Percentiles rank a stretch among this genome's conserved stretches.
These are phyloP conservation scores for Brassica juncea DNA, from an alignment of 345 rosid species.

Conservation along the genomic window DNA sequence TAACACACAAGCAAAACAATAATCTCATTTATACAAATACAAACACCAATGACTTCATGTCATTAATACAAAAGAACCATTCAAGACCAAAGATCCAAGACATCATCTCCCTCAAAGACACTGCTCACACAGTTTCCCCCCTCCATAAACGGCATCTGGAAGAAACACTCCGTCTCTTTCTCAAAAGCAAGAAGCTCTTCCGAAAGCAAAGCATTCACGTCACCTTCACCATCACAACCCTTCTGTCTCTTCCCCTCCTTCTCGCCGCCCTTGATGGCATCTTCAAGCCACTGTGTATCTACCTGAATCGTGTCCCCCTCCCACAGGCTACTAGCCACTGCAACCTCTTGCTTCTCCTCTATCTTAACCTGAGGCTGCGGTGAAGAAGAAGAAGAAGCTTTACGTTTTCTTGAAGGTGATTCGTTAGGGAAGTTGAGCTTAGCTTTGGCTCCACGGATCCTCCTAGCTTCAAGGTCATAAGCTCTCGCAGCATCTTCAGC, in stretches of 20 bases:
- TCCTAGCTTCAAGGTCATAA: slow-evolving; percentile 82
- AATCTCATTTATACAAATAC: neutral
- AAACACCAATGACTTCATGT: neutral
- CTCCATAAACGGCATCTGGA: slow-evolving; percentile 13
- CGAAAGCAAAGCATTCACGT: slow-evolving; percentile 24
- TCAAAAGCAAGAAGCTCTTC: slow-evolving; percentile 40
- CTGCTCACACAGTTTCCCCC: slow-evolving; percentile 9
- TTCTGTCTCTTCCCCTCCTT: slow-evolving; percentile 3
- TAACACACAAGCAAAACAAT: neutral
- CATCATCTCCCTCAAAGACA: slow-evolving; percentile 25
- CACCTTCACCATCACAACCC: neutral
- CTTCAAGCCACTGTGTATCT: slow-evolving; percentile 35
- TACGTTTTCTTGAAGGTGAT: slow-evolving; percentile 11
- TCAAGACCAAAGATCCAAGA: slow-evolving; percentile 24
- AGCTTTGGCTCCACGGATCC: slow-evolving; percentile 89
- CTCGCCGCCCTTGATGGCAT: slow-evolving; percentile 8
- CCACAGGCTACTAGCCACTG: slow-evolving; percentile 4
- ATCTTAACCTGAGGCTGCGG: neutral
- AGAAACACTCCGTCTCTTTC: slow-evolving; percentile 37
- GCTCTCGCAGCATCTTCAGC: slow-evolving; percentile 89
- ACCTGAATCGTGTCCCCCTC: slow-evolving; percentile 28
- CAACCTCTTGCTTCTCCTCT: neutral
- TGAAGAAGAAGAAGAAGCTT: neutral
- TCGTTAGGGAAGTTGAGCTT: slow-evolving; percentile 70
- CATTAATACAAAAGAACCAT: neutral